phyloP scores from a whole-genome alignment of 768 basidiomycete species.

The Boletus reticuloceps region DNA sequence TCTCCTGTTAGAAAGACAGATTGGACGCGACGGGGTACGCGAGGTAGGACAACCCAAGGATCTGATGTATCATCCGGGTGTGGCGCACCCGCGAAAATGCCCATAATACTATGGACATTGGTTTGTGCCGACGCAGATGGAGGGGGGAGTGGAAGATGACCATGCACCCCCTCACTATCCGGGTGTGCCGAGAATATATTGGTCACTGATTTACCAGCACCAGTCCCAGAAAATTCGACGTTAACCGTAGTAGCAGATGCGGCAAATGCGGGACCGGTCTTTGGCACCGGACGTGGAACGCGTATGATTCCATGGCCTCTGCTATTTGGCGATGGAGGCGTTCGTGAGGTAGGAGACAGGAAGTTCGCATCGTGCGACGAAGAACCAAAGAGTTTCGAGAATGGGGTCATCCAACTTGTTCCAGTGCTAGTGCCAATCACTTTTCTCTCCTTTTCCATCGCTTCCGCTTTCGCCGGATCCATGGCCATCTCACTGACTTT shows the following conservation, averaged over 20 bases:
- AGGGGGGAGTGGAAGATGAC: constrained; percentile 12
- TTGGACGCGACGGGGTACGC: constrained; percentile 31
- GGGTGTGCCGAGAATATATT: constrained; percentile 37
- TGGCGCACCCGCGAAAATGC: constrained; percentile 92
- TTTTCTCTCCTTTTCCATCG: constrained; percentile 33
- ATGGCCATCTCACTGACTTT: constrained; percentile 71
- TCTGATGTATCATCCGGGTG: constrained; percentile 44
- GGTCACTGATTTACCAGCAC: constrained; percentile 54
- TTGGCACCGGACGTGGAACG: constrained; percentile 61
- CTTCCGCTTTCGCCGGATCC: constrained; percentile 52
- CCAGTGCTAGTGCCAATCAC: constrained; percentile 34
- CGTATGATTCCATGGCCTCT: constrained; percentile 23
- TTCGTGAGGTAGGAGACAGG: constrained; percentile 16
- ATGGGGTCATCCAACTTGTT: constrained; percentile 78
- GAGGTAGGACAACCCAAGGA: constrained; percentile 71
- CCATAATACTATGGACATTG: constrained; percentile 53
- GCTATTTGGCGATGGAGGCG: constrained; percentile 27
- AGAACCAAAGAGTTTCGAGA: constrained; percentile 74
- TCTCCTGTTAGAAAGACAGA: constrained; percentile 26
- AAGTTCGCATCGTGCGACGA: constrained; percentile 24
- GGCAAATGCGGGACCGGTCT: constrained; percentile 79
- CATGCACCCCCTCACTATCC: constrained; percentile 12
- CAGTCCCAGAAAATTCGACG: constrained; percentile 87
- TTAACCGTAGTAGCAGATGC: constrained; percentile 93
- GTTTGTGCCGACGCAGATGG: constrained; percentile 9